Evolutionary conservation across 1,139 yeast genomes (phyloP).

Genomic region (Hyphopichia fennica): DNA sequence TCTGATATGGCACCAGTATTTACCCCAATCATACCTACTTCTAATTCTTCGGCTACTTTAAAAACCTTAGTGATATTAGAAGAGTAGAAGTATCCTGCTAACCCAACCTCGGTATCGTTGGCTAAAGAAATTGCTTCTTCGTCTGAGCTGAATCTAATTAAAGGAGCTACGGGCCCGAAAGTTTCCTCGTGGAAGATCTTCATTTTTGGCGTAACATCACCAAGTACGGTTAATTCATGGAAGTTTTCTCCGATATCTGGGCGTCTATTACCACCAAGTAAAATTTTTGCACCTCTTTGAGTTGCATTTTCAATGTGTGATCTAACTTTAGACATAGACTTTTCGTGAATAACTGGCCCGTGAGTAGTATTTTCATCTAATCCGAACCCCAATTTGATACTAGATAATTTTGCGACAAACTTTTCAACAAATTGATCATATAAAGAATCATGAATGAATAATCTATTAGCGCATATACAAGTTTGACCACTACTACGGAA

Average conservation of each 20-base stretch:
- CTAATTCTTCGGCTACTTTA: constrained; percentile 59
- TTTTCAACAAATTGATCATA: constrained; percentile 56
- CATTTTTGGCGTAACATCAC: constrained; percentile 65
- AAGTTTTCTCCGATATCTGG: constrained; percentile 72
- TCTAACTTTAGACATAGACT: constrained; percentile 67
- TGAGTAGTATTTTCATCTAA: constrained; percentile 66
- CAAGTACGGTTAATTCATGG: constrained; percentile 73
- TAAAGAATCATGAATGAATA: constrained; percentile 69
- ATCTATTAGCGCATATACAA: constrained; percentile 84
- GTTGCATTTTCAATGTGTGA: constrained; percentile 75
- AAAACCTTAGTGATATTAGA: constrained; percentile 53
- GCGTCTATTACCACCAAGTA: constrained; percentile 64
- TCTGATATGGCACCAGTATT: constrained; percentile 76
- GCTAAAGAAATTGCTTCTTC: constrained; percentile 72
- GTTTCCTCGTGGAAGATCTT: constrained; percentile 73
- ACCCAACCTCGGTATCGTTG: constrained; percentile 56
- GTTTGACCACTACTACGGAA: constrained; percentile 83
- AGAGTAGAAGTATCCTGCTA: constrained; percentile 47
- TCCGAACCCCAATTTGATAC: constrained; percentile 73
- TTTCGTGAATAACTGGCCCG: constrained; percentile 76
- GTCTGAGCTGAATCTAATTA: constrained; percentile 61
- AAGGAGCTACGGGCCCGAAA: constrained; percentile 87
- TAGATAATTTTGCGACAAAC: constrained; percentile 50
- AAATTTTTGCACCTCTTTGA: constrained; percentile 65
- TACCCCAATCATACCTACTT: constrained; percentile 80